A percentile compares a stretch with the other conserved stretches of the same genome.
Evolutionary conservation across 106 monocot species (phyloP).

Genomic region (Hemerocallis citrina): DNA sequence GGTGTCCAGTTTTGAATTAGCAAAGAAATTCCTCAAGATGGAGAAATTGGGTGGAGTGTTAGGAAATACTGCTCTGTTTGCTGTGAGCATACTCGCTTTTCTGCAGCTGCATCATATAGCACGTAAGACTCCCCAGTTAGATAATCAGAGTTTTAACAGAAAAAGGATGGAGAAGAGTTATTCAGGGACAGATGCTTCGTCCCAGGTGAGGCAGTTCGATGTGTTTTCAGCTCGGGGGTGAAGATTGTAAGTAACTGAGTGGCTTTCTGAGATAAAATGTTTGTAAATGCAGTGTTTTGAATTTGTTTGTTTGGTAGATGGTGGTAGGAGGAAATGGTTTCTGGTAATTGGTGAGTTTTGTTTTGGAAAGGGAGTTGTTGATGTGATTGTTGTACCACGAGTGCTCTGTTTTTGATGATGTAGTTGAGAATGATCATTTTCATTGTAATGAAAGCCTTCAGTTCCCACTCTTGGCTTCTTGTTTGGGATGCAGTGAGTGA

Average conservation of each 20-base stretch:
- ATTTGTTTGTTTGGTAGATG: constrained; percentile 12
- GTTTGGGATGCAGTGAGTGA: too few species aligned
- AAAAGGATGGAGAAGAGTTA: constrained; percentile 7
- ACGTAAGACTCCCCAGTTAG: constrained; percentile 11
- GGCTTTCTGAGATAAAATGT: neutral
- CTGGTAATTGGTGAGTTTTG: neutral
- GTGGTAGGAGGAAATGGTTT: neutral
- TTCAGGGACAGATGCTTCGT: constrained; percentile 10
- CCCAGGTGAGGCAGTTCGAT: constrained; percentile 35
- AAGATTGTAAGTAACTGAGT: neutral
- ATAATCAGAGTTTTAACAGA: constrained; percentile 8
- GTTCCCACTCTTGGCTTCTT: too few species aligned
- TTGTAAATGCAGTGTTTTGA: constrained; percentile 20
- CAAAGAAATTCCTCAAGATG: constrained; percentile 40
- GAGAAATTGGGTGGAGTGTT: constrained; percentile 32
- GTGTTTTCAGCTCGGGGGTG: constrained; percentile 75
- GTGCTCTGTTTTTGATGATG: too few species aligned
- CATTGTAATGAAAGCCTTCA: too few species aligned
- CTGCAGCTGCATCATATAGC: constrained; percentile 62
- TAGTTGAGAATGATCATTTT: too few species aligned
- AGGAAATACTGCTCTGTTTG: constrained; percentile 77
- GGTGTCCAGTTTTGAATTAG: constrained; percentile 40
- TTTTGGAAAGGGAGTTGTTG: too few species aligned
- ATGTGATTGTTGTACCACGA: neutral
- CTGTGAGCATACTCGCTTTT: constrained; percentile 77